Evolutionary conservation across 495 filamentous ascomycete genomes (phyloP).

Genomic region (Cercophora samala): DNA sequence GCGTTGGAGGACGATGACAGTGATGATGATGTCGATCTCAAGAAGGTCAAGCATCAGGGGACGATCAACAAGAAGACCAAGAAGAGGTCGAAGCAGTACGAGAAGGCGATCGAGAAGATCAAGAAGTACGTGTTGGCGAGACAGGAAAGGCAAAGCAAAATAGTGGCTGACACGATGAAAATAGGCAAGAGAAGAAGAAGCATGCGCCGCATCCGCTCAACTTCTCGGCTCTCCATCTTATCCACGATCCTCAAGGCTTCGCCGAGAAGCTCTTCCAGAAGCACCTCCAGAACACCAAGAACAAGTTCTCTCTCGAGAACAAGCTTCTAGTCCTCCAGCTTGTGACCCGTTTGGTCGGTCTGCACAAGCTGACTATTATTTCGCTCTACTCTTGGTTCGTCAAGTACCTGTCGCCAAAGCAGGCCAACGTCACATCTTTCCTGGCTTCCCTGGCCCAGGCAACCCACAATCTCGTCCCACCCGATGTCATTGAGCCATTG

Average conservation of each 20-base stretch:
- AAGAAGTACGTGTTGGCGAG: constrained; percentile 40
- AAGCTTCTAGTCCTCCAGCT: constrained; percentile 86
- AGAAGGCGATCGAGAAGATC: constrained; percentile 71
- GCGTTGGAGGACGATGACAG: constrained; percentile 76
- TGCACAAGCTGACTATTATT: constrained; percentile 74
- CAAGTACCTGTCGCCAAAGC: constrained; percentile 85
- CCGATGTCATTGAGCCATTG: constrained; percentile 87
- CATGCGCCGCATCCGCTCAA: constrained; percentile 80
- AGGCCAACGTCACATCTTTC: constrained; percentile 91
- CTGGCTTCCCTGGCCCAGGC: constrained; percentile 89
- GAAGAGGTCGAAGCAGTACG: constrained; percentile 74
- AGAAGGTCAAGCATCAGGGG: constrained; percentile 74
- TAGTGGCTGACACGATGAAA: constrained; percentile 3
- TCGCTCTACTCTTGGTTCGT: constrained; percentile 73
- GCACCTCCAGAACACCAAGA: constrained; percentile 82
- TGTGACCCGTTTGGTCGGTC: constrained; percentile 81
- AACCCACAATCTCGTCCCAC: constrained; percentile 86
- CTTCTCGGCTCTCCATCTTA: constrained; percentile 90
- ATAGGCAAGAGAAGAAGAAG: constrained; percentile 84
- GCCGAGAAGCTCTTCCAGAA: constrained; percentile 87
- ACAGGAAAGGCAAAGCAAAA: background rate
- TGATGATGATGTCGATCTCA: constrained; percentile 76
- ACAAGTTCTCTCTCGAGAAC: constrained; percentile 84
- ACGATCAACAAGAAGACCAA: constrained; percentile 94
- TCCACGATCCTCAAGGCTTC: constrained; percentile 94